Evolutionary conservation across 768 basidiomycete species (phyloP).

Genomic region (Mycena sanguinolenta): DNA sequence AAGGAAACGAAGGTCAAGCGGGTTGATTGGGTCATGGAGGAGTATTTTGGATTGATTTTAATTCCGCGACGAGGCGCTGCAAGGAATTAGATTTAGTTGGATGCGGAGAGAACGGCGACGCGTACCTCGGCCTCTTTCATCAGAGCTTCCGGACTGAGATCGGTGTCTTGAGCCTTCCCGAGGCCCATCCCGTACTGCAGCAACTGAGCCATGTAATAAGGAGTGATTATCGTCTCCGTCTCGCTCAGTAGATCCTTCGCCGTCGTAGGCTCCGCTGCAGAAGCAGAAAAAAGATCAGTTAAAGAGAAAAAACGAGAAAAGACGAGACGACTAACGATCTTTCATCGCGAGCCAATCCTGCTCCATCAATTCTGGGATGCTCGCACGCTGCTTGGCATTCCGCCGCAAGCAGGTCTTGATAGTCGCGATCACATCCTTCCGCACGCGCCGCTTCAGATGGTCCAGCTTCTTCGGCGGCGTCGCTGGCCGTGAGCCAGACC

Average conservation of each 20-base stretch:
- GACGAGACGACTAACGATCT: slow-evolving; percentile 59
- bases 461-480: slow-evolving; percentile 71
- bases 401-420: slow-evolving; percentile 88
- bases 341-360: slow-evolving; percentile 84
- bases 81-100: slow-evolving; percentile 1
- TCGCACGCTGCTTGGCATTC: slow-evolving; percentile 85
- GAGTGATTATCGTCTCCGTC: slow-evolving; percentile 82
- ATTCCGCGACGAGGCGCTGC: slow-evolving; percentile 76
- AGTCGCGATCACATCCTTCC: slow-evolving; percentile 79
- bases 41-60: slow-evolving; percentile 60
- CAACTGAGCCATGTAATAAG: slow-evolving; percentile 84
- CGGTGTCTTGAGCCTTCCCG: slow-evolving; percentile 56
- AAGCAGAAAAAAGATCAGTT: slow-evolving; percentile 11
- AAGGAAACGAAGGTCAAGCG: too few relatives aligned
- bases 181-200: slow-evolving; percentile 78
- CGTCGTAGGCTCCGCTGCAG: slow-evolving; percentile 48
- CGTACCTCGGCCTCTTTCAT: slow-evolving; percentile 70
- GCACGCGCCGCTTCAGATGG: slow-evolving; percentile 79
- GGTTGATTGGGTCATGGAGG: slow-evolving; percentile 9
- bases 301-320: too few relatives aligned
- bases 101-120: slow-evolving; percentile 20
- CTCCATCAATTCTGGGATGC: slow-evolving; percentile 88
- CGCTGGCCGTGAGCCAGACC: slow-evolving; percentile 42
- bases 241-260: slow-evolving; percentile 52
- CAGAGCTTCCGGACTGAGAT: slow-evolving; percentile 62